These are phyloP conservation scores for Claviceps paspali DNA, from an alignment of 2,329 filamentous ascomycete species.

Conservation along the genomic window DNA sequence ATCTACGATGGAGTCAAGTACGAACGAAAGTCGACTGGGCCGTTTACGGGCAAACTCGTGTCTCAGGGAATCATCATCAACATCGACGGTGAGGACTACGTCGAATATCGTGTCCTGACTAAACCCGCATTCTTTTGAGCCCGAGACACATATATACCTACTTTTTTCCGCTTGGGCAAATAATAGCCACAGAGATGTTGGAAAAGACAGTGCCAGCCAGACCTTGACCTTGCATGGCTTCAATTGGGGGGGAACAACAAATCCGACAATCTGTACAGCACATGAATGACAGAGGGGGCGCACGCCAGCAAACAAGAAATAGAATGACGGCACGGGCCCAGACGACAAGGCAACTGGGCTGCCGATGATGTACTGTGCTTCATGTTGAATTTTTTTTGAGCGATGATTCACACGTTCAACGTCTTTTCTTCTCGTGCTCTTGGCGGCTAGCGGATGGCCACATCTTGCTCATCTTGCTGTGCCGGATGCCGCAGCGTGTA, in stretches of 20 bases:
- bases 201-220: too few species aligned
- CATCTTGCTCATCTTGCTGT: too few species aligned
- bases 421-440: too few species aligned
- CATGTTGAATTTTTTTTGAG: background rate
- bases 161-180: too few species aligned
- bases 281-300: too few species aligned
- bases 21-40: slow-evolving; percentile 43
- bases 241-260: background rate
- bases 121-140: slow-evolving; percentile 45
- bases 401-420: too few species aligned
- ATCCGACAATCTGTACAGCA: background rate
- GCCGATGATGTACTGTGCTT: background rate
- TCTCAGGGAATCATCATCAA: slow-evolving; percentile 45
- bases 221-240: too few species aligned
- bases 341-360: background rate
- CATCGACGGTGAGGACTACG: slow-evolving; percentile 52
- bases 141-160: too few species aligned
- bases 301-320: too few species aligned
- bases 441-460: too few species aligned
- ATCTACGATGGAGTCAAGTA: slow-evolving; percentile 46
- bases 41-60: slow-evolving; percentile 48
- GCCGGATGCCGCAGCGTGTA: too few species aligned
- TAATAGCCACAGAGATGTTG: too few species aligned
- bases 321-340: background rate
- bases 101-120: slow-evolving; percentile 50